Evolutionary conservation across 2,329 filamentous ascomycete genomes (phyloP).

Genomic region (Pezicula neosporulosa): DNA sequence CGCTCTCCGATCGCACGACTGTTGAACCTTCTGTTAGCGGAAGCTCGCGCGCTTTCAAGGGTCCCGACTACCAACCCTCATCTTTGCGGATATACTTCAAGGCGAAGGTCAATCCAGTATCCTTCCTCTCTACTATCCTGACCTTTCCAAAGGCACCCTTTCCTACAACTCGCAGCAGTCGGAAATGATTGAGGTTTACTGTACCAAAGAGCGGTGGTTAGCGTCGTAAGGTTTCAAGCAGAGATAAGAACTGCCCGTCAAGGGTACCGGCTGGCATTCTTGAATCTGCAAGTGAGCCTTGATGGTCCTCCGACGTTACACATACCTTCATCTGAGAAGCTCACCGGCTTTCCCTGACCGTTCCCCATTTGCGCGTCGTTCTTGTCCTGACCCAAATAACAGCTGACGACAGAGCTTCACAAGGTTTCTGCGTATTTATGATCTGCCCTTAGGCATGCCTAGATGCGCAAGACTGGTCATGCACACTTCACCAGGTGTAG

Average conservation of each 20-base stretch:
- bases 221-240: constrained; percentile 7
- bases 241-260: constrained; percentile 3
- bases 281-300: not conserved
- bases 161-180: constrained; percentile 89
- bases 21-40: constrained; percentile 21
- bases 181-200: constrained; percentile 98
- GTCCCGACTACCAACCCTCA: constrained; percentile 66
- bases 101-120: constrained; percentile 89
- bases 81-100: constrained; percentile 98
- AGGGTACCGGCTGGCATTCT: not conserved
- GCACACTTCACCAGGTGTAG: not conserved
- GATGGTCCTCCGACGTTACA: constrained; percentile 14
- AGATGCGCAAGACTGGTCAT: constrained; percentile 2
- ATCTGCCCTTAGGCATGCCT: constrained; percentile 19
- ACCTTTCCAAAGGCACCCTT: constrained; percentile 99
- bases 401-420: not conserved
- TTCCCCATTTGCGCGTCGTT: constrained; percentile 70
- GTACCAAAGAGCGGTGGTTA: constrained; percentile 18
- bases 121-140: constrained; percentile 95
- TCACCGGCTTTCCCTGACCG: constrained; percentile 88
- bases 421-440: constrained; percentile 4
- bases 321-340: constrained; percentile 89
- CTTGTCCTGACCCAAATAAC: not conserved
- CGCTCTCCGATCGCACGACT: constrained; percentile 97
- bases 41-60: constrained; percentile 2